phyloP scores from a whole-genome alignment of 352 stramenopile genomes.

The Blastocystis sp. region DNA sequence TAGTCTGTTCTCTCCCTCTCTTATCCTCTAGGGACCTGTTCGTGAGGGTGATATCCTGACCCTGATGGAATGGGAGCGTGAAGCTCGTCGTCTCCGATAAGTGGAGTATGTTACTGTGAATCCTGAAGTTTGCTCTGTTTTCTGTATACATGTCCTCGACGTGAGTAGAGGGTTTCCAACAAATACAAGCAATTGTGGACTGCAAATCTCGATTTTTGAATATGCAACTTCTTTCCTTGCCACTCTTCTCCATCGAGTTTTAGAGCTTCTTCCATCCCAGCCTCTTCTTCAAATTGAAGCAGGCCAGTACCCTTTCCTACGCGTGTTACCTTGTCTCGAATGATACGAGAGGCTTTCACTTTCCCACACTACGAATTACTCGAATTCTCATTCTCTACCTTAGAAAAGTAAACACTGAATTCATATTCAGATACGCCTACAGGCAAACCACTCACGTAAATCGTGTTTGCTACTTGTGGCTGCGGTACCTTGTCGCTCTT shows the following conservation, averaged over 20 bases:
- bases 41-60: constrained; percentile 90
- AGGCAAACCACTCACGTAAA: constrained; percentile 46
- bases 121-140: constrained; percentile 22
- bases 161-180: background rate
- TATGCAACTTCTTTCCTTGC: background rate
- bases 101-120: background rate
- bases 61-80: constrained; percentile 98
- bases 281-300: background rate
- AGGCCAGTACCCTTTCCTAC: constrained; percentile 32
- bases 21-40: constrained; percentile 56
- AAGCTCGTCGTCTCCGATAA: constrained; percentile 95
- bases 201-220: constrained; percentile 23
- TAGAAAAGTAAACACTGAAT: constrained; percentile 53
- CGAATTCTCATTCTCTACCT: background rate
- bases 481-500: background rate
- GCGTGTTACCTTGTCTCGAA: constrained; percentile 16
- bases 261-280: background rate
- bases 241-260: constrained; percentile 16
- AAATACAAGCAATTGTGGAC: background rate
- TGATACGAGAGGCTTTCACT: background rate
- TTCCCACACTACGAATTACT: constrained; percentile 35
- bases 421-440: constrained; percentile 30
- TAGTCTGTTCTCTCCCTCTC: background rate
- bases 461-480: background rate
- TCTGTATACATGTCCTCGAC: background rate